These are phyloP conservation scores for Ophiostoma montium DNA, from an alignment of 2,329 filamentous ascomycete species.

Conservation along the genomic window DNA sequence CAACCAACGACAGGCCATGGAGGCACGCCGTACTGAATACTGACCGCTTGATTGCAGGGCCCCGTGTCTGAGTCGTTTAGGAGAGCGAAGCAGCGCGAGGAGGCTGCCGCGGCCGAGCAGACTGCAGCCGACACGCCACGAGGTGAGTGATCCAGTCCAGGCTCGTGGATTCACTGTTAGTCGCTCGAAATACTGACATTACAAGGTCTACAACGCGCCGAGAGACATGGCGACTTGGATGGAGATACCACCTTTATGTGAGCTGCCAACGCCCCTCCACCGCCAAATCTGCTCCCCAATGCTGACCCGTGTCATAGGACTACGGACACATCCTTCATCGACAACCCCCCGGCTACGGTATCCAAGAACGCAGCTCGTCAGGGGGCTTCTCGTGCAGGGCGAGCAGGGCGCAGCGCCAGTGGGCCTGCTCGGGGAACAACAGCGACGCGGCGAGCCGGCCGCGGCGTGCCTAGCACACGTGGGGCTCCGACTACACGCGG, in stretches of 20 bases:
- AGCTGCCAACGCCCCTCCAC: slow-evolving; percentile 17
- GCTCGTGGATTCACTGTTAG: too few species aligned
- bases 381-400: slow-evolving; percentile 24
- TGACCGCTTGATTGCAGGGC: slow-evolving; percentile 35
- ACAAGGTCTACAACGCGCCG: background rate
- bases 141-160: too few species aligned
- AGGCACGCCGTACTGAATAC: background rate
- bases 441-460: slow-evolving; percentile 21
- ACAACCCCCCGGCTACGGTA: slow-evolving; percentile 52
- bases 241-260: slow-evolving; percentile 76
- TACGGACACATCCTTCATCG: slow-evolving; percentile 81
- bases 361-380: slow-evolving; percentile 35
- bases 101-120: slow-evolving; percentile 16
- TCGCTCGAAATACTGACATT: background rate
- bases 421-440: slow-evolving; percentile 20
- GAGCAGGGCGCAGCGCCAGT: slow-evolving; percentile 26
- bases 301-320: slow-evolving; percentile 40
- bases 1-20: too few species aligned
- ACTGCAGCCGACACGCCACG: background rate
- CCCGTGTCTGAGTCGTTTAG: slow-evolving; percentile 75
- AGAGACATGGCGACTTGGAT: slow-evolving; percentile 26
- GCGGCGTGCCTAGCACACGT: slow-evolving; percentile 18
- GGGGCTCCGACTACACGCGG: slow-evolving; percentile 20
- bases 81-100: slow-evolving; percentile 44
- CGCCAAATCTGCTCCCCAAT: slow-evolving; percentile 4